Evolutionary conservation across 305 asterid species (phyloP).

Genomic region (Fraxinus sp.): DNA sequence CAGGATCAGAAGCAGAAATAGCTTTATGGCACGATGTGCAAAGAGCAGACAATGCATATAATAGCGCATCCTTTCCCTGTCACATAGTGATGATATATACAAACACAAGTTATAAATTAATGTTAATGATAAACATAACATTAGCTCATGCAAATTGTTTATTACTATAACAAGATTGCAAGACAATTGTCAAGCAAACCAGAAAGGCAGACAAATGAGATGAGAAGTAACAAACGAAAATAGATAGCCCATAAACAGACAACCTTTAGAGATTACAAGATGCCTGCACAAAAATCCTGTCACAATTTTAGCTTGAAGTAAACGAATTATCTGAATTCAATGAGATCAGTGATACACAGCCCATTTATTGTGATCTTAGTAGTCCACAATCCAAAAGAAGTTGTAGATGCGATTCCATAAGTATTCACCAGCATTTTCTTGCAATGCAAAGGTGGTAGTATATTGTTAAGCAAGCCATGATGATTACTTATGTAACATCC

Average conservation of each 20-base stretch:
- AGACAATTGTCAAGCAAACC: constrained; percentile 11
- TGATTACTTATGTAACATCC: constrained; percentile 8
- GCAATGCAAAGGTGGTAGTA: background rate
- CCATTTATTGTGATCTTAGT: background rate
- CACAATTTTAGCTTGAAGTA: background rate
- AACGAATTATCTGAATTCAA: background rate
- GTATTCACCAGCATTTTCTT: background rate
- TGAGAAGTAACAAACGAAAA: constrained; percentile 10
- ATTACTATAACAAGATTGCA: constrained; percentile 12
- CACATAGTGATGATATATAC: constrained; percentile 14
- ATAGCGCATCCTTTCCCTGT: constrained; percentile 92
- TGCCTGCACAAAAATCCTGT: background rate
- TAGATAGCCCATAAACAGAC: background rate
- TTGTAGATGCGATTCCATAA: background rate
- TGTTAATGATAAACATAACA: constrained; percentile 9
- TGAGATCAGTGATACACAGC: background rate
- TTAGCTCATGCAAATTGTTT: constrained; percentile 6
- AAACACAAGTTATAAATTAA: background rate
- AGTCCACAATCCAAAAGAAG: constrained; percentile 4
- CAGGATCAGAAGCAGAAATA: constrained; percentile 64
- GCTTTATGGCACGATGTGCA: constrained; percentile 75
- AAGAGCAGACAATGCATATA: constrained; percentile 75
- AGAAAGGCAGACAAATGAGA: constrained; percentile 16
- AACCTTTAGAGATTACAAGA: constrained; percentile 17
- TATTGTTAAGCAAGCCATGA: constrained; percentile 14